Base-by-base conservation (phyloP, 2,329 filamentous ascomycete species). In the Pseudocercospora musae region DNA sequence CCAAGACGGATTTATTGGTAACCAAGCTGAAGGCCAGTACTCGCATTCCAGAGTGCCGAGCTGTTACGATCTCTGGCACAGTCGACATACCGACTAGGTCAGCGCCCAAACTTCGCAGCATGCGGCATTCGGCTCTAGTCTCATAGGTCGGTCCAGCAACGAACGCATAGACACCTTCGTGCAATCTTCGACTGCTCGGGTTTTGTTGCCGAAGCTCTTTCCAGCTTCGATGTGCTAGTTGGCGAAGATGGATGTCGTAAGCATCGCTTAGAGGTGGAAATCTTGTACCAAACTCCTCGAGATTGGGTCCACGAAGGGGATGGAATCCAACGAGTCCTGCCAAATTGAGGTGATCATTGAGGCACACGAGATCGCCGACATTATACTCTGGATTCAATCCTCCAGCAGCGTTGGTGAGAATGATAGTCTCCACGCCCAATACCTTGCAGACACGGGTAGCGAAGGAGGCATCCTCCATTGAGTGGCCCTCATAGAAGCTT, bases 61-160 rank as follows among this genome's bases (percentile, higher is more conserved):
- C 87, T 15, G 87, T 85, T 55, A 89, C 82, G 57, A 89, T 87
- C 71, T 89, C 87, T 7, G 87, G 87, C 27, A 89, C 86, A 0
- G 87, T 89, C 31, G 85, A 88, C 87, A 89, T 89, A 13, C 87
- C 87, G 1, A 89, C 87, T n/a, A 89, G 77, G 70, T 89, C 87
- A n/a, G 85, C 86, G 6, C 87, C 86, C 6, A 88, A 74, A 53
- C 78, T 78, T 42, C 80, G 79, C 62, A 89, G 78, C 81, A 88
- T 82, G 18, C 86, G 81, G 70, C 85, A 88, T 72, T 89, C 86
- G 0, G 86, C 85, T 63, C 87, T 78, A 1, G 86, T 89, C 71
- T 89, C 87, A 71, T 88, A 89, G 54, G 82, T 87, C 59, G 86
- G 86, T 15, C 86, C 86, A 18, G 81, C 82, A 50, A 87, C 85